These are phyloP conservation scores for Domatiomyces catenatus DNA, from an alignment of 2,329 filamentous ascomycete species.

Conservation along the genomic window DNA sequence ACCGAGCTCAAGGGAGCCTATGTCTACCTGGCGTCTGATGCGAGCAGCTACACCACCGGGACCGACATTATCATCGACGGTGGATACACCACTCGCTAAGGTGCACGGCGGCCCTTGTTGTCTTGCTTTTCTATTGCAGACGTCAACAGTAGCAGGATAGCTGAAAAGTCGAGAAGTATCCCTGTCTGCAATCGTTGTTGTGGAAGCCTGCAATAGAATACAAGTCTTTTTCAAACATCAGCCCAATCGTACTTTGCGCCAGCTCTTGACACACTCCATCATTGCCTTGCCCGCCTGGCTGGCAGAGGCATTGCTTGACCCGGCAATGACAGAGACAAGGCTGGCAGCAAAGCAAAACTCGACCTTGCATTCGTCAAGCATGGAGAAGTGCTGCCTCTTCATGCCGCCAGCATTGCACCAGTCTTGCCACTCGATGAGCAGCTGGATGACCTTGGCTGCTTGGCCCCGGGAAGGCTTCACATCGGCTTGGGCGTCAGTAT, in stretches of 20 bases:
- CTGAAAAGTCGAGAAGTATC: neutral
- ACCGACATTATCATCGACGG: constrained; percentile 35
- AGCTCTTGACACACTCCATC: constrained; percentile 19
- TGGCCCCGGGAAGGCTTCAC: neutral
- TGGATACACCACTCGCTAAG: constrained; percentile 32
- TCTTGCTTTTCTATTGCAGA: neutral
- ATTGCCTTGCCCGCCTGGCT: constrained; percentile 18
- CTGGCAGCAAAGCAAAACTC: constrained; percentile 19
- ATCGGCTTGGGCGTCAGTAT: neutral
- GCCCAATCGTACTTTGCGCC: constrained; percentile 20
- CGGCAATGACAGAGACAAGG: constrained; percentile 16
- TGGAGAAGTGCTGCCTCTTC: constrained; percentile 16
- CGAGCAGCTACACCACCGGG: constrained; percentile 36
- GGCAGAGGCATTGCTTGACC: constrained; percentile 8
- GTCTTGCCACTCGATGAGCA: constrained; percentile 19
- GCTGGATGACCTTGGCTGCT: constrained; percentile 14
- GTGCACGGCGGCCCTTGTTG: neutral
- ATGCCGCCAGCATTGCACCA: constrained; percentile 19
- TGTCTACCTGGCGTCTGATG: constrained; percentile 34
- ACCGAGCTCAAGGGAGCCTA: constrained; percentile 50
- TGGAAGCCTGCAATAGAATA: neutral
- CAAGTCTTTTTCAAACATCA: neutral
- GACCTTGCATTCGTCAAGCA: constrained; percentile 14
- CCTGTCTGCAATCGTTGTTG: neutral
- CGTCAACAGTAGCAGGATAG: neutral